Evolutionary conservation across 2,329 filamentous ascomycete species (phyloP).

Genomic region (Epichloe coenophiala): DNA sequence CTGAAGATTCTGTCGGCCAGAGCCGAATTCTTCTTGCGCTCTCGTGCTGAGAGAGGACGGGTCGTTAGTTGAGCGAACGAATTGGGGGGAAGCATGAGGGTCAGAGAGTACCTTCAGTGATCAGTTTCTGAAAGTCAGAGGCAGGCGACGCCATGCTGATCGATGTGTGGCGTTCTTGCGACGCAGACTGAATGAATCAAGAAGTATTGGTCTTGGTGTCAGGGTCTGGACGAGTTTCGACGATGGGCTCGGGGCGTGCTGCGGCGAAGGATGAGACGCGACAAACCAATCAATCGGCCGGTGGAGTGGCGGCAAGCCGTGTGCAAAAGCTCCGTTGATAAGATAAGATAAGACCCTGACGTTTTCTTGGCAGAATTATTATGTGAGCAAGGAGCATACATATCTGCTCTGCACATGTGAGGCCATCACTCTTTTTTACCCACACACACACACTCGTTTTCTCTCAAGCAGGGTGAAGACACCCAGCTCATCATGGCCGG

Average conservation of each 20-base stretch:
- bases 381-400: no score
- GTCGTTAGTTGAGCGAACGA: background rate
- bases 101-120: constrained; percentile 30
- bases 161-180: background rate
- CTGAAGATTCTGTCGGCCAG: constrained; percentile 63
- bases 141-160: constrained; percentile 29
- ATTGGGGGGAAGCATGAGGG: background rate
- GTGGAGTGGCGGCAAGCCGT: constrained; percentile 14
- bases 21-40: constrained; percentile 56
- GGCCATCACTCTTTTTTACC: background rate
- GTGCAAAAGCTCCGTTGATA: constrained; percentile 39
- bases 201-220: background rate
- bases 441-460: no score
- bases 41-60: constrained; percentile 33
- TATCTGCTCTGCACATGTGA: background rate
- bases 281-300: background rate
- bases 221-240: background rate
- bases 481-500: constrained; percentile 12
- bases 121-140: constrained; percentile 41
- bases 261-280: background rate
- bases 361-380: no score
- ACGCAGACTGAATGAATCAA: background rate
- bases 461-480: background rate
- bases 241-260: no score
- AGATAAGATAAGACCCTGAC: background rate